Percentiles rank a stretch among this genome's conserved stretches.
Conservation (phyloP, 1,284 basidiomycete genomes). For the Irpex sp. region DNA sequence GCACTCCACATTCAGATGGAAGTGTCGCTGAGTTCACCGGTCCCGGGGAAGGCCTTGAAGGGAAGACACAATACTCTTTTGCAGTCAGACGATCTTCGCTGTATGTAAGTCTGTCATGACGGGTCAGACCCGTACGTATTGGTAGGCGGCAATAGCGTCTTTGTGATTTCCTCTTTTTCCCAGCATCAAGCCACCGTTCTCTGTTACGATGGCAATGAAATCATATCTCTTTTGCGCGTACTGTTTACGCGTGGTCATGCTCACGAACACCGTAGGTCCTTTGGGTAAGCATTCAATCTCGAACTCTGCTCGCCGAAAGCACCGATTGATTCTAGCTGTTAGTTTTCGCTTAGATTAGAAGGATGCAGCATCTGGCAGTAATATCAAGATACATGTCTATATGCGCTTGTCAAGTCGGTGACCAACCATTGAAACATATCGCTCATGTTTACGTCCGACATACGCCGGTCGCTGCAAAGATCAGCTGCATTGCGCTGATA, state of each 20-base stretch:
- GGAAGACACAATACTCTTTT: neutral
- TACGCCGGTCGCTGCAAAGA: neutral
- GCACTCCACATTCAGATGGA: neutral
- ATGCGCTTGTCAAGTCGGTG: neutral
- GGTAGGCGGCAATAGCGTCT: neutral
- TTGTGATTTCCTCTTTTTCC: neutral
- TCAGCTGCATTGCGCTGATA: neutral
- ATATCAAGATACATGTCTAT: neutral
- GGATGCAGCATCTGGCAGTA: neutral
- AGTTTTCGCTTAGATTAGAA: neutral
- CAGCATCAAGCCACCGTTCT: conserved; percentile 2
- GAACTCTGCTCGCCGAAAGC: neutral
- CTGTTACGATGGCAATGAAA: conserved; percentile 2
- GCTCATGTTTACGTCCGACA: neutral
- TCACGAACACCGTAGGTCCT: neutral
- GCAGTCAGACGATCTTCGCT: neutral
- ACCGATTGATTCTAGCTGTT: neutral
- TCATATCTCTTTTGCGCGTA: neutral
- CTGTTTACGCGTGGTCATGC: neutral
- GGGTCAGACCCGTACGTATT: neutral
- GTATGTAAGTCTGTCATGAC: neutral
- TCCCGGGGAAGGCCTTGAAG: neutral
- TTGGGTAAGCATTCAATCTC: neutral
- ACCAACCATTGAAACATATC: neutral
- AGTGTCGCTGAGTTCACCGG: neutral